These are phyloP conservation scores for Plasmodium vivax DNA, from an alignment of 169 alveolate species.

Conservation along the genomic window DNA sequence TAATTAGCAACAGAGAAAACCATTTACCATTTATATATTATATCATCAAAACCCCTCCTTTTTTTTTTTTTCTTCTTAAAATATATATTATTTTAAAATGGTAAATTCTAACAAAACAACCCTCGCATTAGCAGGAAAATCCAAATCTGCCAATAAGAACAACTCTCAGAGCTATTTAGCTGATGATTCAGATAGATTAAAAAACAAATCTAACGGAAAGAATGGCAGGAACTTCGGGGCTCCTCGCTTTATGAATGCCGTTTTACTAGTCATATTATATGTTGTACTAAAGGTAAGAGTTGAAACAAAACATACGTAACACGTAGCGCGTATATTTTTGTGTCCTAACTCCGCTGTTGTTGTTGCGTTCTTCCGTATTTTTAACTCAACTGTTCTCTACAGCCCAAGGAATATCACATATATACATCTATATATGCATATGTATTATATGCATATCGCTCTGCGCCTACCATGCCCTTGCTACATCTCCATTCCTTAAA, in stretches of 20 bases:
- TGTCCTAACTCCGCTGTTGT: neutral
- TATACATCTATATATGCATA: neutral
- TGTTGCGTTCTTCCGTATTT: neutral
- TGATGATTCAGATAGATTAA: neutral
- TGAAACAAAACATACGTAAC: neutral
- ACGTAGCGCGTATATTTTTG: neutral
- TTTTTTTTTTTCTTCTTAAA: neutral
- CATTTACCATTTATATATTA: neutral
- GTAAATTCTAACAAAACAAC: neutral
- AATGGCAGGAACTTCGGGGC: neutral
- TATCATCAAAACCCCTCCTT: neutral
- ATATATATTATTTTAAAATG: slow-evolving; percentile 4
- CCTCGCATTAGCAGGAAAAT: neutral
- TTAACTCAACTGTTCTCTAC: neutral
- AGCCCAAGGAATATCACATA: neutral
- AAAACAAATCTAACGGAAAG: neutral
- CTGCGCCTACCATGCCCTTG: neutral
- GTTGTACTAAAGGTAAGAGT: slow-evolving; percentile 2
- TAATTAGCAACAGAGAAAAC: neutral
- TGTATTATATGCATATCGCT: neutral
- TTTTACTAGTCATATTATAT: neutral
- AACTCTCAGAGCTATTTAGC: neutral
- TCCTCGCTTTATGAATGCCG: neutral
- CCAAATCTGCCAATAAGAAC: neutral
- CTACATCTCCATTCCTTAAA: neutral